These are phyloP conservation scores for Fusarium sp. DNA, from an alignment of 2,329 filamentous ascomycete genomes.

Conservation along the genomic window DNA sequence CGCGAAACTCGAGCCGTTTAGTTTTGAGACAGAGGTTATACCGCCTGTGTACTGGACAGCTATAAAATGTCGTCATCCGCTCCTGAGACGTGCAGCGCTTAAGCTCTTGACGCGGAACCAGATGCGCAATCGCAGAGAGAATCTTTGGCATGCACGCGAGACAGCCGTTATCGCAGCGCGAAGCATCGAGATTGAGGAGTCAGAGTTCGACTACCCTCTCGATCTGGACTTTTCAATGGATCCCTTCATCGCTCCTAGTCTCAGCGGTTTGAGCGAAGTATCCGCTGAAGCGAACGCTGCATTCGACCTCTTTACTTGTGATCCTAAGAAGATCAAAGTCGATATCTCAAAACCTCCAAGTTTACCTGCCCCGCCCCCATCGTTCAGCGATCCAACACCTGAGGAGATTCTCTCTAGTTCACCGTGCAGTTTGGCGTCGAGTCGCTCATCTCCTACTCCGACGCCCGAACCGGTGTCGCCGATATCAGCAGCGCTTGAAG, in stretches of 20 bases:
- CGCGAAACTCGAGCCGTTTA: slow-evolving; percentile 44
- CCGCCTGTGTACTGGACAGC: slow-evolving; percentile 54
- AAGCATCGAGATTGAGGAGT: slow-evolving; percentile 51
- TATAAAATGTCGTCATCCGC: slow-evolving; percentile 53
- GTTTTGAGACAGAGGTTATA: slow-evolving; percentile 55
- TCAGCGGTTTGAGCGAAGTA: not conserved
- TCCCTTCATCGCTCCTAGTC: not conserved
- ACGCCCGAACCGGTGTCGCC: slow-evolving; percentile 16
- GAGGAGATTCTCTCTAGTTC: not conserved
- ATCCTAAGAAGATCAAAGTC: slow-evolving; percentile 19
- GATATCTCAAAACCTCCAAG: slow-evolving; percentile 9
- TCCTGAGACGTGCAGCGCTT: slow-evolving; percentile 51
- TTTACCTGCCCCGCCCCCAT: not conserved
- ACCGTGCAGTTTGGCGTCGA: not conserved
- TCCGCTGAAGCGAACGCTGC: not conserved
- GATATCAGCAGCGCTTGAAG: slow-evolving; percentile 23
- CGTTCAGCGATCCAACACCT: slow-evolving; percentile 31
- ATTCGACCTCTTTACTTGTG: not conserved
- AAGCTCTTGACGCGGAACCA: slow-evolving; percentile 47
- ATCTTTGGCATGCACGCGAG: slow-evolving; percentile 50
- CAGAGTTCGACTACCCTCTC: not conserved
- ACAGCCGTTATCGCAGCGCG: slow-evolving; percentile 47
- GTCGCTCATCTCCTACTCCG: slow-evolving; percentile 2
- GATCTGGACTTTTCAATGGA: not conserved
- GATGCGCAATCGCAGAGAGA: slow-evolving; percentile 49